Conservation (phyloP, 148 eudicot species). For the Camellia lanceoleosa region DNA sequence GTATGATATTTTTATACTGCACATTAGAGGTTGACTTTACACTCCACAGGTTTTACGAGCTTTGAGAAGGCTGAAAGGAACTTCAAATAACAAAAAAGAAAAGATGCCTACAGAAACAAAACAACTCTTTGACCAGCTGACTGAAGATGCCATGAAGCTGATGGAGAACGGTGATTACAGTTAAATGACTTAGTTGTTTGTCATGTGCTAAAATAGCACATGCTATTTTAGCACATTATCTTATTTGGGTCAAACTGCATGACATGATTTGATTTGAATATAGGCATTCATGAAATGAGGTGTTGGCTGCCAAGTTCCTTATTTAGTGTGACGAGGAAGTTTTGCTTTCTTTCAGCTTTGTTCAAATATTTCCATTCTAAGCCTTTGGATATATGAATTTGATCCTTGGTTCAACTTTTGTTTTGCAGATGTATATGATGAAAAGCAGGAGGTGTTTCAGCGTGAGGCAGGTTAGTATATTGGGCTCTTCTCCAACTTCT, state of each 20-base stretch:
- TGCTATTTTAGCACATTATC: not conserved
- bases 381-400: conserved; percentile 2
- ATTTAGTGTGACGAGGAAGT: not conserved
- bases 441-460: conserved; percentile 73
- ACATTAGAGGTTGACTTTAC: not conserved
- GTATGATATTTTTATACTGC: not conserved
- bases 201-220: too few species aligned
- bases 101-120: conserved; percentile 85
- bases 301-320: not conserved
- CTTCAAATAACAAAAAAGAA: conserved; percentile 65
- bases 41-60: conserved; percentile 69
- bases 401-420: conserved; percentile 12
- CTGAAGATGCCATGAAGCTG: conserved; percentile 96
- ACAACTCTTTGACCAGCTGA: conserved; percentile 80
- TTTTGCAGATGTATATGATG: conserved; percentile 89
- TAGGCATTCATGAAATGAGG: not conserved
- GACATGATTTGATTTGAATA: not conserved
- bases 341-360: not conserved
- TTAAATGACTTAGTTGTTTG: conserved; percentile 31
- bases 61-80: conserved; percentile 82
- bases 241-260: not conserved
- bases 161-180: conserved; percentile 94
- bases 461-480: conserved; percentile 82
- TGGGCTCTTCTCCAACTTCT: not conserved
- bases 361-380: not conserved